Evolutionary conservation across 2,329 filamentous ascomycete genomes (phyloP), one percentile per base, ranked within the genome.

Genomic region (Hypoxylon sp.): DNA sequence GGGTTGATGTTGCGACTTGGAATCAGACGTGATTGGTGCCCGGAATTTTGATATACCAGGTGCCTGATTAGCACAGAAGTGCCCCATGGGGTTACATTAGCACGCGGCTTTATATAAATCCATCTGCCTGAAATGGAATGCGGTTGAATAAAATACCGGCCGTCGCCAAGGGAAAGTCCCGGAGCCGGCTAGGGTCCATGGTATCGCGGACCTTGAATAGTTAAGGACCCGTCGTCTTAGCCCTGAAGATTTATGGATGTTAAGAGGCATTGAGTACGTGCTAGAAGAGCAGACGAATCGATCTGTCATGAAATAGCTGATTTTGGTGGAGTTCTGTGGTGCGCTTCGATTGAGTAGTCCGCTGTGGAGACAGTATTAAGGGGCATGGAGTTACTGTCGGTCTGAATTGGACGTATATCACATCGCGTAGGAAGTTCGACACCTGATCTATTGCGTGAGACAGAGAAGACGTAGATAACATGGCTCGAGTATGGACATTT

Each of bases 31-130:
- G 35, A 67, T 66, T 71, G 59, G 59, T 11, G 11, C 15, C 19
- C 48, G 50, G 53, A 19, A 21, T 39, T 53, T 61, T 66, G 42
- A 66, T 59, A 66, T 56, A 35, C 58, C 56, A 59, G 39, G 19
- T 10, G 24, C 44, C 48, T 56, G 32, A 56, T 44, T 57, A 19
- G 17, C 19, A 17, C 13, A 51, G 24, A 51, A 35, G 4, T 35
- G 39, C 32, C 5, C 11, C 8, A 15, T 24, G 8, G 39, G 13
- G 37, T 27, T 21, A 0, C 19, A 11, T 29, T 29, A 13, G 62
- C 13, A 32, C 17, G n/a, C 69, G 69, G 66, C 27, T 50, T 51
- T 67, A 67, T 67, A 71, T 69, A 60, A 62, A 2, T 35, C 63
- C 66, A 32, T 7, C 13, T 65, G 2, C 69, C 53, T 19, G 39